A percentile compares a stretch with the other conserved stretches of the same genome.
Conservation (phyloP, 495 filamentous ascomycete species). For the Aspergillus diversus region DNA sequence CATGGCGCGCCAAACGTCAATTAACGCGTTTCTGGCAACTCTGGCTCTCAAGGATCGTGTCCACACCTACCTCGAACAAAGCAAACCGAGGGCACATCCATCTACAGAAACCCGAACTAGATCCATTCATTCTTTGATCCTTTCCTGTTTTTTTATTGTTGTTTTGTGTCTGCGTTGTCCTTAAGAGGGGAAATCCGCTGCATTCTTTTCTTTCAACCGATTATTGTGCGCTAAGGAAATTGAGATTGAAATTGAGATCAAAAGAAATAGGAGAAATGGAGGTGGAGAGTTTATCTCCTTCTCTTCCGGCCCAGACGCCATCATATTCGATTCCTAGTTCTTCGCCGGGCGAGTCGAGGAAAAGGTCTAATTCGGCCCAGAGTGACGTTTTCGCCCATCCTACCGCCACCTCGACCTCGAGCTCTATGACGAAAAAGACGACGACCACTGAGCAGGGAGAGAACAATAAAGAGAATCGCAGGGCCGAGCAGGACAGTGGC, state of each 20-base stretch:
- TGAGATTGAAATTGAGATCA: not conserved
- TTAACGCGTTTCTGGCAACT: constrained; percentile 10
- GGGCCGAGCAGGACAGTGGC: not conserved
- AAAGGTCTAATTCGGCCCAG: too few relatives aligned
- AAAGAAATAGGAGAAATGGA: constrained; percentile 20
- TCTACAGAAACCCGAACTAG: not conserved
- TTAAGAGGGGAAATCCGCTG: not conserved
- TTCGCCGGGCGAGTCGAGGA: not conserved
- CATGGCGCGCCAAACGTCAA: constrained; percentile 3
- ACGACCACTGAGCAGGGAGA: not conserved
- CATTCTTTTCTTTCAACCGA: not conserved
- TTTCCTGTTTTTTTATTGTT: constrained; percentile 1
- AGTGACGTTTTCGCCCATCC: too few relatives aligned
- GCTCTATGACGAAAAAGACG: not conserved
- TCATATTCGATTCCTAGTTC: not conserved
- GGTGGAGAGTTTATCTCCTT: constrained; percentile 20
- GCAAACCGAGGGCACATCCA: not conserved
- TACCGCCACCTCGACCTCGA: too few relatives aligned
- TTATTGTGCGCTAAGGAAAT: too few relatives aligned
- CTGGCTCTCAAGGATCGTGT: not conserved
- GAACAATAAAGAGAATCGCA: not conserved
- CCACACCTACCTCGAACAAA: not conserved
- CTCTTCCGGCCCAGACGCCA: constrained; percentile 4
- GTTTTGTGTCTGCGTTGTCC: not conserved
- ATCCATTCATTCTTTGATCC: not conserved